These are phyloP conservation scores for Kodamaea restingae DNA, from an alignment of 805 yeast species.

Conservation along the genomic window DNA sequence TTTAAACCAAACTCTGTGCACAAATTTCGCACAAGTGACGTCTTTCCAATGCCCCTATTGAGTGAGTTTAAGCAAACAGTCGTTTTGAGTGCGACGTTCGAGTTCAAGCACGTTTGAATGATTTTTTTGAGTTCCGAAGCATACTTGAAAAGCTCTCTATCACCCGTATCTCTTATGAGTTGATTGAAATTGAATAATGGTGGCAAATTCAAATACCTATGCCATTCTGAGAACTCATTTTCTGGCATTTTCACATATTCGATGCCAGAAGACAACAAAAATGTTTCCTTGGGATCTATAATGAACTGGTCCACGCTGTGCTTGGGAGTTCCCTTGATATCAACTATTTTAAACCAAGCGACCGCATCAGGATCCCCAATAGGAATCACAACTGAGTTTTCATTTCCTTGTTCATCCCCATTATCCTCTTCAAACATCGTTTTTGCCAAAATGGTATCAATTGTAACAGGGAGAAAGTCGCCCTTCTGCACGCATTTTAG, in stretches of 20 bases:
- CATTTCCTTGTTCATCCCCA: conserved; percentile 18
- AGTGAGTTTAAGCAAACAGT: conserved; percentile 64
- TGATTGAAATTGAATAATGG: conserved; percentile 33
- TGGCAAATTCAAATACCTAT: conserved; percentile 43
- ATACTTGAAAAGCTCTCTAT: conserved; percentile 43
- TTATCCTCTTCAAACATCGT: conserved; percentile 43
- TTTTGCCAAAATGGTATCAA: conserved; percentile 65
- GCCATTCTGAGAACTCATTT: conserved; percentile 40
- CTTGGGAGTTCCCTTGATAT: conserved; percentile 35
- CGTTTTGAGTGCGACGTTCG: conserved; percentile 47
- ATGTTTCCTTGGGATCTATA: conserved; percentile 65
- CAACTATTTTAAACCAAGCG: conserved; percentile 80
- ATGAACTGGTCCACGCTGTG: conserved; percentile 39
- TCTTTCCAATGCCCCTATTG: conserved; percentile 76
- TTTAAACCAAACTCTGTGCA: conserved; percentile 62
- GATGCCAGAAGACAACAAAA: conserved; percentile 66
- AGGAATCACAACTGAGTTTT: conserved; percentile 39
- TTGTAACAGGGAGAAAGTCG: conserved; percentile 72
- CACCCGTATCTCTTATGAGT: conserved; percentile 11
- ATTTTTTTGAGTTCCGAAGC: conserved; percentile 47
- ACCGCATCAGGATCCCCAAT: conserved; percentile 63
- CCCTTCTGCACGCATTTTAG: conserved; percentile 57
- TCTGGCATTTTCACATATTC: conserved; percentile 37
- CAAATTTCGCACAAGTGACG: conserved; percentile 54
- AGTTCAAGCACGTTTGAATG: conserved; percentile 47